These are phyloP conservation scores for Ophiostoma pallidulum DNA, from an alignment of 2,329 filamentous ascomycete species.

Conservation along the genomic window DNA sequence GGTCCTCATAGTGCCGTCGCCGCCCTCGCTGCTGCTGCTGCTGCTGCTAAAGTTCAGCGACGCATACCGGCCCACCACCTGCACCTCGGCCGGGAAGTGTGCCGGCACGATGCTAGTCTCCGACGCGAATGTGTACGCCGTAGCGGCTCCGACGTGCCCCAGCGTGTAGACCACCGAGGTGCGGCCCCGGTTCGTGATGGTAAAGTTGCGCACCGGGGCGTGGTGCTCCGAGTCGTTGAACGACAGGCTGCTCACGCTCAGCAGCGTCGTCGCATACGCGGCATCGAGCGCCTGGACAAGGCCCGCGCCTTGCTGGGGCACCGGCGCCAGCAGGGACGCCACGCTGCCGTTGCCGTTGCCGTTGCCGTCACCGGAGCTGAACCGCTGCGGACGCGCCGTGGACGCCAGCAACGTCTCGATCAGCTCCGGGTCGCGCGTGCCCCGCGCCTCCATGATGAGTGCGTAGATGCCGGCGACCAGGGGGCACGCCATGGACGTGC, in stretches of 20 bases:
- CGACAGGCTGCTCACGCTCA: constrained; percentile 47
- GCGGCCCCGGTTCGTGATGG: constrained; percentile 44
- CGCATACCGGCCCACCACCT: constrained; percentile 28
- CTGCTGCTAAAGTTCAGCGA: constrained; percentile 31
- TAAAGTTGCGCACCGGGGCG: constrained; percentile 38
- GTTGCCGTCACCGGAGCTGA: constrained; percentile 41
- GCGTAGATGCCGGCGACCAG: constrained; percentile 38
- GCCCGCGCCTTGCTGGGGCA: constrained; percentile 52
- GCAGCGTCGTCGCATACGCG: constrained; percentile 42
- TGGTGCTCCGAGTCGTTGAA: constrained; percentile 58
- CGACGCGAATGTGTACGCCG: constrained; percentile 34
- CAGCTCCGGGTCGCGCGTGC: constrained; percentile 39
- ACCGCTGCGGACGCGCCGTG: constrained; percentile 39
- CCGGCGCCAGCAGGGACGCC: constrained; percentile 36
- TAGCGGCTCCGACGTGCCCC: constrained; percentile 39
- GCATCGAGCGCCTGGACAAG: constrained; percentile 52
- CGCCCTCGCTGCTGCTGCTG: background rate
- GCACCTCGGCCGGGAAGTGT: constrained; percentile 36
- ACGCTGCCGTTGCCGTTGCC: constrained; percentile 24
- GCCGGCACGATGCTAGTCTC: constrained; percentile 26
- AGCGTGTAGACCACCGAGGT: constrained; percentile 42
- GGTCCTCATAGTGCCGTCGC: constrained; percentile 24
- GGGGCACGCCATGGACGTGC: constrained; percentile 47
- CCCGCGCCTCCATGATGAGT: constrained; percentile 41
- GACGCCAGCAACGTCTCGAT: constrained; percentile 41